Percentiles rank a stretch among this genome's conserved stretches.
phyloP scores from a whole-genome alignment of 2,329 filamentous ascomycete genomes.

The Xenosphaeropsis pyriputrescens region DNA sequence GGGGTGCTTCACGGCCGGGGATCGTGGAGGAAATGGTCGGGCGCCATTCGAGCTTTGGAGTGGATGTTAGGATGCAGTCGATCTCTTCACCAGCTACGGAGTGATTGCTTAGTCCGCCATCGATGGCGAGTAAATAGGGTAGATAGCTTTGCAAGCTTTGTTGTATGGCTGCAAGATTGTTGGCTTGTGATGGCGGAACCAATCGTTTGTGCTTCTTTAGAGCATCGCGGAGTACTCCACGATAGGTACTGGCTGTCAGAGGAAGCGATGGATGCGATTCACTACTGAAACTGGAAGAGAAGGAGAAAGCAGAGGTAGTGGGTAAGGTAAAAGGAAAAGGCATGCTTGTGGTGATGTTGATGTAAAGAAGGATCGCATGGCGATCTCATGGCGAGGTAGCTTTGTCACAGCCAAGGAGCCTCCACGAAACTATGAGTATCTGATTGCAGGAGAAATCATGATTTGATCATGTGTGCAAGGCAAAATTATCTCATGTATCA shows the following conservation, averaged over 20 bases:
- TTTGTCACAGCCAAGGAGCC: no score
- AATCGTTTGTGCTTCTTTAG: slow-evolving; percentile 85
- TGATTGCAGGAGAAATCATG: no score
- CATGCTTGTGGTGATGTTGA: slow-evolving; percentile 36
- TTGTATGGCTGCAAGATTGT: slow-evolving; percentile 56
- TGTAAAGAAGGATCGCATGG: no score
- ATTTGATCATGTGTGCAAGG: no score
- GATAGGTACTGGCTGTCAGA: slow-evolving; percentile 66
- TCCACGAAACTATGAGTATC: no score
- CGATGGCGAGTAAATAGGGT: slow-evolving; percentile 68
- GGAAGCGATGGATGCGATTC: slow-evolving; percentile 82
- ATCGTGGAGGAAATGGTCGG: slow-evolving; percentile 59
- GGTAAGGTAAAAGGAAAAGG: slow-evolving; percentile 80
- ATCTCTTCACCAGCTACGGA: slow-evolving; percentile 44
- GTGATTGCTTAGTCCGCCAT: slow-evolving; percentile 50
- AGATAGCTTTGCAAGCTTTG: slow-evolving; percentile 63
- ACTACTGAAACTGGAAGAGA: slow-evolving; percentile 62
- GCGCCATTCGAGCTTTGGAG: slow-evolving; percentile 67
- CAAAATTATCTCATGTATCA: no score
- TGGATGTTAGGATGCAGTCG: slow-evolving; percentile 45
- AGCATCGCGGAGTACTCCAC: slow-evolving; percentile 67
- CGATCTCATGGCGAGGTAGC: no score
- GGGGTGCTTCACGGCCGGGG: slow-evolving; percentile 45
- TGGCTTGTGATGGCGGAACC: slow-evolving; percentile 52
- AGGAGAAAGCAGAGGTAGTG: slow-evolving; percentile 77